Base-by-base conservation (phyloP, 495 filamentous ascomycete species). In the Xylaria sp. region DNA sequence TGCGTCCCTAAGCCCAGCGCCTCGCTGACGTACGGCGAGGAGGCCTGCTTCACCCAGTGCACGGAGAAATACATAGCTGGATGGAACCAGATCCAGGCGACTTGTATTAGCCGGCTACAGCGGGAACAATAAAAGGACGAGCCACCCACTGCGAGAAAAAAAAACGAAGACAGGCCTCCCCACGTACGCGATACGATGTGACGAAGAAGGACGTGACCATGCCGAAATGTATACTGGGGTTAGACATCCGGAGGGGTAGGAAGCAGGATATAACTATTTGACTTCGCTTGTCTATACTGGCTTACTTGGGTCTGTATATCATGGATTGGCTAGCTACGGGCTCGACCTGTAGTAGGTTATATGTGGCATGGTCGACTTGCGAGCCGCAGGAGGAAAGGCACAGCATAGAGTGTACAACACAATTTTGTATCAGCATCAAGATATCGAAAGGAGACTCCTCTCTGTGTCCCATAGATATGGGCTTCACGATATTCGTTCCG, bases 11-110 rank as follows among this genome's bases (percentile, higher is more conserved):
- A 94, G 75, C 96, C 96, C 65, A 91, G 93, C 67, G 81, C 86
- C 62, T 92, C 91, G 50, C 82, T 98, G 59, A 93, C 93, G 44
- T 86, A 84, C 75, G 89, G 94, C 82, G 88, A 91, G 73, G 79
- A 86, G 80, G 85, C 87, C 55, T 99, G 96, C 87, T 87, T 95
- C 70, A 91, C 91, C 8, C 82, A 86, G 71, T 99, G 96, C 85
- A 96, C 97, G 92, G 93, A 98, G 79, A 99, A 99, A 84, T 99
- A 99, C 85, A 97, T 98, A 87, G 82, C 85, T 31, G 88, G 93
- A 41, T 99, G 97, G 97, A 97, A 98, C 80, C 84, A 86, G 68
- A 92, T 97, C 69, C 93, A 90, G 81, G 78, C 86, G 70, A 85
- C 90, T 33, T 97, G 97, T 79, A 86, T 97, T 72, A 76, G 76